Percentiles rank a stretch among this genome's conserved stretches.
phyloP scores from a whole-genome alignment of 768 basidiomycete species.

The Coprinopsis cinerea region DNA sequence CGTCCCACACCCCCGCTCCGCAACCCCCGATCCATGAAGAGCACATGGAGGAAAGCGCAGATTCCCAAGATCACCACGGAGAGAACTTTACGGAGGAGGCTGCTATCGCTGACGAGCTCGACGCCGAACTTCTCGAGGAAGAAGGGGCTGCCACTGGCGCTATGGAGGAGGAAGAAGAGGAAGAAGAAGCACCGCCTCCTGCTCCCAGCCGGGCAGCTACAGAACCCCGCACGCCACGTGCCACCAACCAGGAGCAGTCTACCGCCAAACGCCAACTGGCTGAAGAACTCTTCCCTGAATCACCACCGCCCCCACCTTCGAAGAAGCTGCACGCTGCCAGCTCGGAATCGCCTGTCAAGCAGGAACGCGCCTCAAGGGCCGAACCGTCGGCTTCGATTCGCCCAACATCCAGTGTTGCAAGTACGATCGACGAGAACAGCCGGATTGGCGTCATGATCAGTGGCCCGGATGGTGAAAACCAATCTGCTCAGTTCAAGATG shows the following conservation, averaged over 20 bases:
- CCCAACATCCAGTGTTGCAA: background rate
- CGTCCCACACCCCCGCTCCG: background rate
- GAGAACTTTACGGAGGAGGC: background rate
- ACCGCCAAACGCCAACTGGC: background rate
- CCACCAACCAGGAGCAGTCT: background rate
- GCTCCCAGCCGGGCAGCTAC: background rate
- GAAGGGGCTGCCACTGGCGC: background rate
- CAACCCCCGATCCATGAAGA: too few relatives aligned
- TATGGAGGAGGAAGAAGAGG: background rate
- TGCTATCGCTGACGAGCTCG: background rate
- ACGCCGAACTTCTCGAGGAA: background rate
- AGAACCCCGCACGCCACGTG: background rate
- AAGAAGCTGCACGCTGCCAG: background rate
- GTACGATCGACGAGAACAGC: conserved; percentile 1
- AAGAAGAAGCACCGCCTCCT: background rate
- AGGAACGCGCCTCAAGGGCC: background rate
- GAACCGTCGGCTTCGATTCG: background rate
- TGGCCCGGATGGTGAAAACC: background rate
- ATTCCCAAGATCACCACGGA: background rate
- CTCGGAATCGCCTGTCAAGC: background rate
- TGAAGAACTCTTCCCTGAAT: background rate
- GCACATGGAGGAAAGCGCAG: background rate
- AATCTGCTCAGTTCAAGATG: conserved; percentile 11
- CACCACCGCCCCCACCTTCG: background rate
- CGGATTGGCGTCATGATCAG: conserved; percentile 4